phyloP scores from a whole-genome alignment of 163 green algal genomes.

The Chloroidium sp. region DNA sequence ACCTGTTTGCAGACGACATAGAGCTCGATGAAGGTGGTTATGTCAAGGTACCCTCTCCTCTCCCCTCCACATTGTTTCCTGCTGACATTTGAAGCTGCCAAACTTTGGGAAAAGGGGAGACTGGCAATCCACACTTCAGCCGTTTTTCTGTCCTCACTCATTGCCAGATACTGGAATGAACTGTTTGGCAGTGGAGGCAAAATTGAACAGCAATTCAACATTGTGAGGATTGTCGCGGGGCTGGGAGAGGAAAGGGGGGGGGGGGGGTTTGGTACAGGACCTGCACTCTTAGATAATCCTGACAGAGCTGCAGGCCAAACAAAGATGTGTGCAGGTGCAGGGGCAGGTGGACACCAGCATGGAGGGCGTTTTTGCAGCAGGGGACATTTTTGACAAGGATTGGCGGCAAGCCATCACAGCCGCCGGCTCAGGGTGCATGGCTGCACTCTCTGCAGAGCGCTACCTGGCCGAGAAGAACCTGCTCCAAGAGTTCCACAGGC shows the following conservation, averaged over 20 bases:
- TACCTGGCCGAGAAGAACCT: slow-evolving; percentile 78
- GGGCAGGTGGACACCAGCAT: slow-evolving; percentile 54
- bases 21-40: slow-evolving; percentile 87
- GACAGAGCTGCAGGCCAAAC: slow-evolving; percentile 7
- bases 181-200: too few species aligned
- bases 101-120: too few species aligned
- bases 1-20: slow-evolving; percentile 51
- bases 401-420: slow-evolving; percentile 92
- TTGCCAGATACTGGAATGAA: too few species aligned
- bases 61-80: too few species aligned
- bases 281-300: not conserved
- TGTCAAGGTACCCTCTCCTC: slow-evolving; percentile 49
- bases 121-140: too few species aligned
- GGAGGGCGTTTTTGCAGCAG: slow-evolving; percentile 75
- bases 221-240: too few species aligned
- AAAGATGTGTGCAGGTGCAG: slow-evolving; percentile 41
- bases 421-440: slow-evolving; percentile 82
- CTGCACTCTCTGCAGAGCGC: slow-evolving; percentile 82
- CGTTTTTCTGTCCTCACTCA: too few species aligned
- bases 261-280: too few species aligned
- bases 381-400: slow-evolving; percentile 84
- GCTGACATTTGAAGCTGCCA: too few species aligned
- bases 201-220: too few species aligned
- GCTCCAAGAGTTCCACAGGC: slow-evolving; percentile 14
- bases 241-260: not conserved